Percentiles rank a stretch among this genome's conserved stretches.
phyloP scores from a whole-genome alignment of 352 stramenopile species.

The Aphanomyces invadans region DNA sequence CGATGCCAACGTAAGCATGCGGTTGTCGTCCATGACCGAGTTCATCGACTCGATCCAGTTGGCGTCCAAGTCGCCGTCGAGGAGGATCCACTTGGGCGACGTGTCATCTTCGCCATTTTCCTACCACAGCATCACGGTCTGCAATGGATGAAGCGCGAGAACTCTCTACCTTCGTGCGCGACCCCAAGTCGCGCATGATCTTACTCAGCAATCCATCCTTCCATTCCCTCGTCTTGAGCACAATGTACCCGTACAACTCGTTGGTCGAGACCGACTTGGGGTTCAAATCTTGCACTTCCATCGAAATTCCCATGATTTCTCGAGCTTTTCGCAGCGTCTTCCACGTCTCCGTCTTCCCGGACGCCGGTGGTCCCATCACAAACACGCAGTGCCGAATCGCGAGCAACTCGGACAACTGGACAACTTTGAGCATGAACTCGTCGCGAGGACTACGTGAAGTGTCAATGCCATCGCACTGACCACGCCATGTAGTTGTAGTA shows the following conservation, averaged over 20 bases:
- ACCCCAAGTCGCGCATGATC: constrained; percentile 93
- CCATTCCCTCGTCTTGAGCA: constrained; percentile 92
- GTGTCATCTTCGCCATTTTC: constrained; percentile 84
- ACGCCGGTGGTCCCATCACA: constrained; percentile 91
- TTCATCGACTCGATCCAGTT: constrained; percentile 98
- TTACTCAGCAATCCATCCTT: constrained; percentile 92
- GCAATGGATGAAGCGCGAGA: not conserved
- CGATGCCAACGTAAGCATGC: constrained; percentile 93
- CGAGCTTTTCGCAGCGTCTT: constrained; percentile 87
- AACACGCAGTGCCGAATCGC: constrained; percentile 95
- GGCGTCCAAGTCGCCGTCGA: constrained; percentile 95
- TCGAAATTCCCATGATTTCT: constrained; percentile 78
- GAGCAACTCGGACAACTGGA: constrained; percentile 92
- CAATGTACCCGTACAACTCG: constrained; percentile 95
- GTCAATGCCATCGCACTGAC: too few relatives aligned
- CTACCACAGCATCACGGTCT: not conserved
- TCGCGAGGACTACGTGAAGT: constrained; percentile 48
- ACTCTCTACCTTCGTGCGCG: constrained; percentile 53
- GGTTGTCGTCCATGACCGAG: constrained; percentile 96
- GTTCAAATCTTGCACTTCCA: constrained; percentile 91
- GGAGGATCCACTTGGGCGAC: constrained; percentile 96
- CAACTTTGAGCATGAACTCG: constrained; percentile 90
- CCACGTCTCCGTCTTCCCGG: constrained; percentile 94
- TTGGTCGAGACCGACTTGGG: constrained; percentile 94
- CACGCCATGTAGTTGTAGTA: too few relatives aligned